These are phyloP conservation scores for Metschnikowia anglica DNA, from an alignment of 805 yeast species.

Conservation along the genomic window DNA sequence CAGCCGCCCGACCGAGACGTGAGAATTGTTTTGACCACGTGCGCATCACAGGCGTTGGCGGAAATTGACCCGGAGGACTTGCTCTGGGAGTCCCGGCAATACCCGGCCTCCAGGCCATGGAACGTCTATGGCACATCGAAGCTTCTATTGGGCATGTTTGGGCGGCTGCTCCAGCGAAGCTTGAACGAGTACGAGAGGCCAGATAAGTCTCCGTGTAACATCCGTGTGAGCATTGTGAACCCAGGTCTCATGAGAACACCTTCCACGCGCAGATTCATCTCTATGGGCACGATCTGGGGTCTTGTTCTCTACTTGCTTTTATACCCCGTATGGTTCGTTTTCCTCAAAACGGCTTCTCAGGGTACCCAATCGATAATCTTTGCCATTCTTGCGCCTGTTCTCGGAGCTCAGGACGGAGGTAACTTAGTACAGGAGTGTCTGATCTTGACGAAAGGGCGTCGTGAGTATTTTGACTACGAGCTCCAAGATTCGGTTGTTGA, in stretches of 20 bases:
- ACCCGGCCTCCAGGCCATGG: constrained; percentile 67
- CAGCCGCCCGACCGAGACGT: constrained; percentile 97
- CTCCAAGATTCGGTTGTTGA: constrained; percentile 62
- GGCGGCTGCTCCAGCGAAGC: constrained; percentile 72
- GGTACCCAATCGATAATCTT: constrained; percentile 80
- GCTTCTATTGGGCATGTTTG: constrained; percentile 70
- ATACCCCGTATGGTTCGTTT: constrained; percentile 81
- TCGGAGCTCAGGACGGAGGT: constrained; percentile 62
- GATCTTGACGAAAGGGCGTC: constrained; percentile 51
- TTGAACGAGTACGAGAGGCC: constrained; percentile 58
- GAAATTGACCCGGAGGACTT: constrained; percentile 61
- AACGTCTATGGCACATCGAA: constrained; percentile 80
- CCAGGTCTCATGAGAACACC: constrained; percentile 94
- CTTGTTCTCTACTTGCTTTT: constrained; percentile 58
- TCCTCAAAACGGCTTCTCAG: constrained; percentile 69
- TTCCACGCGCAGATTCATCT: constrained; percentile 71
- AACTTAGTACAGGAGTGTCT: constrained; percentile 73
- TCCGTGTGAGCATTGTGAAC: constrained; percentile 72
- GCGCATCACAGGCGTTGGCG: constrained; percentile 76
- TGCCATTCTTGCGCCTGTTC: constrained; percentile 70
- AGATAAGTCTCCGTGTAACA: constrained; percentile 69
- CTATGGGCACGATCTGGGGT: constrained; percentile 71
- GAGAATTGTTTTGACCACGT: constrained; percentile 72
- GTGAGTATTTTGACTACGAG: constrained; percentile 61
- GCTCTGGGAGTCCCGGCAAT: constrained; percentile 57